Conservation (phyloP, 2,329 filamentous ascomycete species). For the Dothideomycetidae sp. region DNA sequence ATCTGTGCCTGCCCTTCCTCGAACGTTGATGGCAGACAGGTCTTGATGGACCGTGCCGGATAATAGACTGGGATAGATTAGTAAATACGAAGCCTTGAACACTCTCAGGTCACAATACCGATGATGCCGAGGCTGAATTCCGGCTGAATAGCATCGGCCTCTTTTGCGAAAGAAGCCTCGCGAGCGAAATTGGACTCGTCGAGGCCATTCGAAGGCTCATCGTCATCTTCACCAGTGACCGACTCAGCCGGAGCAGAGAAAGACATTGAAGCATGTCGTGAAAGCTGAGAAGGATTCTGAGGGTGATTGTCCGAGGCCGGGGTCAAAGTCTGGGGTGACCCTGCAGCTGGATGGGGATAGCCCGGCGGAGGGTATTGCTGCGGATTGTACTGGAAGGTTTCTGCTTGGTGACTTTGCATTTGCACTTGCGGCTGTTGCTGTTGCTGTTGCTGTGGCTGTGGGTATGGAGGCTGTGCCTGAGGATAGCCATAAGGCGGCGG, state of each 20-base stretch:
- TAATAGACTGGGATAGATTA: constrained; percentile 22
- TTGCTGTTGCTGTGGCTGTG: constrained; percentile 1
- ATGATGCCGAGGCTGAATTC: constrained; percentile 33
- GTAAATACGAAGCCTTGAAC: neutral
- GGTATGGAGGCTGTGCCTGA: neutral
- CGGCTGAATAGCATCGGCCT: constrained; percentile 23
- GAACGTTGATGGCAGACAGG: constrained; percentile 30
- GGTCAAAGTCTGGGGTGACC: neutral
- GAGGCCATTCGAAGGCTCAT: constrained; percentile 5
- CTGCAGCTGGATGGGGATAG: constrained; percentile 12
- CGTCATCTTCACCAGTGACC: constrained; percentile 1
- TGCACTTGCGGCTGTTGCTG: constrained; percentile 3
- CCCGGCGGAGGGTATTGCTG: constrained; percentile 13
- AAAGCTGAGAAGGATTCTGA: neutral
- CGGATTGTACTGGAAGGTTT: neutral
- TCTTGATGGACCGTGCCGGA: constrained; percentile 29
- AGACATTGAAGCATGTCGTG: neutral
- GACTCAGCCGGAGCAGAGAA: neutral
- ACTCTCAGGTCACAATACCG: constrained; percentile 10
- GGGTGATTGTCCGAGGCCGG: neutral
- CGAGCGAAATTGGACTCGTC: constrained; percentile 8
- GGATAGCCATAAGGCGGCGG: too few relatives aligned
- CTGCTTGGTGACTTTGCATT: neutral
- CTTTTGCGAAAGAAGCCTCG: constrained; percentile 7
- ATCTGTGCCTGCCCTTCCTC: constrained; percentile 31